Evolutionary conservation across 148 eudicot species (phyloP).

Genomic region (Rhododendron griersonianum): DNA sequence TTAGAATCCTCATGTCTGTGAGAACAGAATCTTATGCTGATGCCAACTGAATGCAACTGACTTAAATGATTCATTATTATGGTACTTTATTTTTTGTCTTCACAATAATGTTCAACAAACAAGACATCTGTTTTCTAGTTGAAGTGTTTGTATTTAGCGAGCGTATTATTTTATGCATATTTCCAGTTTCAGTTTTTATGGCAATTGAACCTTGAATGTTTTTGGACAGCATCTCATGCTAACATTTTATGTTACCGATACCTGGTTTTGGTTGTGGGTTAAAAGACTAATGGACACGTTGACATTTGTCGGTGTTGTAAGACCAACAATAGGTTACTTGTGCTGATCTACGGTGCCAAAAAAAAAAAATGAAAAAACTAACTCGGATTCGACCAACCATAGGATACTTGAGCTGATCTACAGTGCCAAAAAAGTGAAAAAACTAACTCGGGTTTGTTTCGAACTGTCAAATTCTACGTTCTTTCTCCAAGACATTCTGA

Average conservation of each 20-base stretch:
- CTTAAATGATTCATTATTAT: background rate
- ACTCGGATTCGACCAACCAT: background rate
- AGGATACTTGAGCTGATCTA: background rate
- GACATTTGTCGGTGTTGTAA: background rate
- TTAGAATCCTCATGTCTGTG: constrained; percentile 22
- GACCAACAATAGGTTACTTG: background rate
- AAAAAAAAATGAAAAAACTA: background rate
- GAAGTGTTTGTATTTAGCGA: background rate
- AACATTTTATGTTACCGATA: background rate
- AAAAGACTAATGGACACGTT: background rate
- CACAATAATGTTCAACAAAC: background rate
- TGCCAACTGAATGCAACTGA: background rate
- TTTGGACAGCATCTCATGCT: background rate
- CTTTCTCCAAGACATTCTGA: background rate
- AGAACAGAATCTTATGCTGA: constrained; percentile 11
- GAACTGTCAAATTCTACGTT: background rate
- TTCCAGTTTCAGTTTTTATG: background rate
- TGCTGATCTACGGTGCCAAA: background rate
- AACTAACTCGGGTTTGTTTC: background rate
- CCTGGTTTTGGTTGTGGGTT: background rate
- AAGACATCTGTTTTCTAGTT: background rate
- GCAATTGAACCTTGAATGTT: background rate
- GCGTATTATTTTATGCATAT: background rate
- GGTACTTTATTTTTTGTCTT: background rate
- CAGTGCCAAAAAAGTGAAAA: background rate